A percentile compares a stretch with the other conserved stretches of the same genome.
phyloP scores from a whole-genome alignment of 2,329 filamentous ascomycete genomes.

The Dactylonectria macrodidyma region DNA sequence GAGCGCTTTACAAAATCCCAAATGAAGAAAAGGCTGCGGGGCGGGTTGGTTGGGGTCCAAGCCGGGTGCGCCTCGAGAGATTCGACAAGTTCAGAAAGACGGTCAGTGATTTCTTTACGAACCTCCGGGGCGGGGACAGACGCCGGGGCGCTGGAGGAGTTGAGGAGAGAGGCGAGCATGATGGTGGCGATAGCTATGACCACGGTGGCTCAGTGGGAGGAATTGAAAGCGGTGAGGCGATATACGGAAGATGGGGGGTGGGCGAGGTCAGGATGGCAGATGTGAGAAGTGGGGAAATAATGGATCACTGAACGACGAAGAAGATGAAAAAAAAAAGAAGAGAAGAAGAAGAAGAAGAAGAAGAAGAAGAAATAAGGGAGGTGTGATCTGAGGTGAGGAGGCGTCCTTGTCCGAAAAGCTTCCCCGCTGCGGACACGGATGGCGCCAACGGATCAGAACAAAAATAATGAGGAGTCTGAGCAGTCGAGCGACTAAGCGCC shows the following conservation, averaged over 20 bases:
- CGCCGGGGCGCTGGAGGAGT: constrained; percentile 31
- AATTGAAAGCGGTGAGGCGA: background rate
- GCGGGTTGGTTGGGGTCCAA: constrained; percentile 46
- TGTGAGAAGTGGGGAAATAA: no score
- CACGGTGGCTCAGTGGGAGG: background rate
- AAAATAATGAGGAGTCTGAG: background rate
- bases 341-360: background rate
- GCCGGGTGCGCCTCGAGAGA: constrained; percentile 50
- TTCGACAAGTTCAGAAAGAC: constrained; percentile 47
- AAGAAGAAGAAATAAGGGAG: constrained; percentile 9
- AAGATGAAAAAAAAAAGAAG: background rate
- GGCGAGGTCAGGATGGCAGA: background rate
- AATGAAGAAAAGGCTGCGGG: constrained; percentile 54
- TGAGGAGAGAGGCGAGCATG: constrained; percentile 35
- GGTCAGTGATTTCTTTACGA: constrained; percentile 46
- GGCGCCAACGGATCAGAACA: background rate
- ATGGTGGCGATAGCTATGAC: constrained; percentile 4
- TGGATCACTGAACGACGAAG: background rate
- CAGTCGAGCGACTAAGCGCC: background rate
- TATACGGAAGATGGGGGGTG: background rate
- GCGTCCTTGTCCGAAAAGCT: constrained; percentile 21
- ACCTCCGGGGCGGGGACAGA: constrained; percentile 44
- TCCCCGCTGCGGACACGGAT: constrained; percentile 25
- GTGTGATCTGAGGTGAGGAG: constrained; percentile 30
- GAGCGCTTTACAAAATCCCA: constrained; percentile 60